A percentile compares a stretch with the other conserved stretches of the same genome.
phyloP scores from a whole-genome alignment of 306 rosid genomes.

The Rubus parviflorus region DNA sequence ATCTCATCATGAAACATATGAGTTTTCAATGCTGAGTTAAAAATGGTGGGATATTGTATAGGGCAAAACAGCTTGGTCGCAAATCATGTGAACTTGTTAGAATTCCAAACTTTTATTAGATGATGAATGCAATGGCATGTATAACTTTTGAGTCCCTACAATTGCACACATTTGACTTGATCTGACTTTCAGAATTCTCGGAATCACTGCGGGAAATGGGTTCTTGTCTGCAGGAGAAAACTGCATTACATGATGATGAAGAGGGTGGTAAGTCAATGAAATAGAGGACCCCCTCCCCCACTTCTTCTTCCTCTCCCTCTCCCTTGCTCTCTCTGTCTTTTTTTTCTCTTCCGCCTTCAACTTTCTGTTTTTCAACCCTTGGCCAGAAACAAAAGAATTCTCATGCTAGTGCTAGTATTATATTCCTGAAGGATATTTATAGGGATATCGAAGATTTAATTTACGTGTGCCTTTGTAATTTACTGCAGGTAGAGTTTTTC shows the following conservation, averaged over 20 bases:
- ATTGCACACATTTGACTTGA: slow-evolving; percentile 9
- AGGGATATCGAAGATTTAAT: slow-evolving; percentile 31
- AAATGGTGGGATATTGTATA: neutral
- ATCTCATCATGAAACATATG: neutral
- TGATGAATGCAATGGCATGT: slow-evolving; percentile 4
- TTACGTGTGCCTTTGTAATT: slow-evolving; percentile 33
- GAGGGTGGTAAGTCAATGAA: slow-evolving; percentile 50
- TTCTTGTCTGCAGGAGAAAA: slow-evolving; percentile 64
- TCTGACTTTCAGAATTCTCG: slow-evolving; percentile 66
- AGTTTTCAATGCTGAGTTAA: neutral
- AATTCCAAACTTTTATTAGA: neutral
- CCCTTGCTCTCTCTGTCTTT: too few relatives aligned
- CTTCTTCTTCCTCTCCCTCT: neutral
- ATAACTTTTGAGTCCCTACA: neutral
- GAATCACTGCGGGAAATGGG: slow-evolving; percentile 92
- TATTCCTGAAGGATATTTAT: neutral
- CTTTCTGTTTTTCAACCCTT: neutral
- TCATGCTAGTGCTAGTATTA: neutral
- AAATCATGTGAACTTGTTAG: neutral
- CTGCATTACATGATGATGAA: slow-evolving; percentile 49
- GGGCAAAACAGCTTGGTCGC: neutral
- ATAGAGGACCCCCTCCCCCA: neutral
- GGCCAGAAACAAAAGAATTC: neutral
- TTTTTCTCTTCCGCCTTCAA: neutral
- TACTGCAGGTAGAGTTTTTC: slow-evolving; percentile 66